Base-by-base conservation (phyloP, 805 yeast genomes). In the Starmerella kuoi region DNA sequence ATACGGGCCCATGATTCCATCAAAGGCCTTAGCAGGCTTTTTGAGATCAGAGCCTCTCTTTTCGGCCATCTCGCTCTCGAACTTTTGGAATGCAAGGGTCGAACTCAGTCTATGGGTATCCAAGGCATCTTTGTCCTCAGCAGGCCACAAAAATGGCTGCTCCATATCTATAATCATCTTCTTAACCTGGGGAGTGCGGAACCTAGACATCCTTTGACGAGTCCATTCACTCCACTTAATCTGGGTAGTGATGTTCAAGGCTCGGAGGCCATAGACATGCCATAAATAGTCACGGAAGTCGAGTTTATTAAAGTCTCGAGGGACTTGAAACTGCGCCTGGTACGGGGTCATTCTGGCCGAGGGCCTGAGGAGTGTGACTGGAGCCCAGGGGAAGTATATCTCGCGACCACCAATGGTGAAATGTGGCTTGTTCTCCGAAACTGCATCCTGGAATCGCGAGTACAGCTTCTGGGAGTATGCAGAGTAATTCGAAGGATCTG, bases 91-190 rank as follows among this genome's bases (percentile, higher is more conserved):
- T 22, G 61, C 49, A 15, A 43, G 23, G 6, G 40, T 35, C 19
- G 41, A 37, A 32, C 42, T 31, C 28, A 48, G 40, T 8, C 51
- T 41, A 44, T 47, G 46, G 19, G 50, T 51, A 41, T 55, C 52
- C 42, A 42, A 51, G 49, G 62, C 62, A 50, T 67, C 66, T 36
- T 68, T 62, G 31, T 55, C 60, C 20, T 73, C 71, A 46, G 68
- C 72, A 3, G 99, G 99, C 95, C 96, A 91, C 36, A 91, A 71
- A 59, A 91, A 91, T 20, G 99, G 98, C 51, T 88, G 85, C 44
- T 76, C 77, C 88, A 91, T 81, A 54, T 87, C 97, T 40, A 91
- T 80, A 19, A 95, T 88, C 97, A 91, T 91, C 63, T 86, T 87
- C 68, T 91, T 91, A 51, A 74, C 72, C 64, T 85, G 95, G 1